These are phyloP conservation scores for Pseudopyricularia cyperi DNA, from an alignment of 2,329 filamentous ascomycete species.

Conservation along the genomic window DNA sequence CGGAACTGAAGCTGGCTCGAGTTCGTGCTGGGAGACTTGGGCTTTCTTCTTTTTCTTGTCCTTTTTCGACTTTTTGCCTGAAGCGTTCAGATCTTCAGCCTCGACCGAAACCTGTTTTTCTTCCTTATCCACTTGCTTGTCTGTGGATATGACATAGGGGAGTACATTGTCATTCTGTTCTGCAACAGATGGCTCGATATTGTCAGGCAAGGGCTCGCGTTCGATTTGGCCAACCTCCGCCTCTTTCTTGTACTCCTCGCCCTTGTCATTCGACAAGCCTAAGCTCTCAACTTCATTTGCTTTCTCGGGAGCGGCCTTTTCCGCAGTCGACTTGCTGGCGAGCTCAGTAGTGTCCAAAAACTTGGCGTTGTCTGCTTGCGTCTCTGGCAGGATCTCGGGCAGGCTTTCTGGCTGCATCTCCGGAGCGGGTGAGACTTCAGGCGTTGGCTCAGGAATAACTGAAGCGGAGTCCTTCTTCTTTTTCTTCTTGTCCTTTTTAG, in stretches of 20 bases:
- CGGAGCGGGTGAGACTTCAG: no score
- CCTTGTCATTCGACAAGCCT: neutral
- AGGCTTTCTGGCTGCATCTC: no score
- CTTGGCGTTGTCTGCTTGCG: no score
- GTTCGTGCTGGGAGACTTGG: constrained; percentile 2
- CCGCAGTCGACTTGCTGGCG: neutral
- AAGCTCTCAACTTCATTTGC: neutral
- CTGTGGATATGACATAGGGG: neutral
- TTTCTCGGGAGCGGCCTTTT: neutral
- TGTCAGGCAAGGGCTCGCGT: neutral
- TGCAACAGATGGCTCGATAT: neutral
- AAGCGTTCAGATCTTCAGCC: neutral
- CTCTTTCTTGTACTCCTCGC: neutral
- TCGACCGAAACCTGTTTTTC: neutral
- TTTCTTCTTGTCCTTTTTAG: constrained; percentile 6
- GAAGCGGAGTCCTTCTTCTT: constrained; percentile 5
- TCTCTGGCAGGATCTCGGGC: no score
- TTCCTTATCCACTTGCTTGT: neutral
- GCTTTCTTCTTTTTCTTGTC: neutral
- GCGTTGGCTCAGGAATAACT: neutral
- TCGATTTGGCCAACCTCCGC: neutral
- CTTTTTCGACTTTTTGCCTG: neutral
- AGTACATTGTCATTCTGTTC: neutral
- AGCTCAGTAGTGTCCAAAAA: no score
- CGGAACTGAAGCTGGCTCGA: constrained; percentile 1